Base-by-base conservation (phyloP, 140 eudicot genomes). In the Flaveria floridana region DNA sequence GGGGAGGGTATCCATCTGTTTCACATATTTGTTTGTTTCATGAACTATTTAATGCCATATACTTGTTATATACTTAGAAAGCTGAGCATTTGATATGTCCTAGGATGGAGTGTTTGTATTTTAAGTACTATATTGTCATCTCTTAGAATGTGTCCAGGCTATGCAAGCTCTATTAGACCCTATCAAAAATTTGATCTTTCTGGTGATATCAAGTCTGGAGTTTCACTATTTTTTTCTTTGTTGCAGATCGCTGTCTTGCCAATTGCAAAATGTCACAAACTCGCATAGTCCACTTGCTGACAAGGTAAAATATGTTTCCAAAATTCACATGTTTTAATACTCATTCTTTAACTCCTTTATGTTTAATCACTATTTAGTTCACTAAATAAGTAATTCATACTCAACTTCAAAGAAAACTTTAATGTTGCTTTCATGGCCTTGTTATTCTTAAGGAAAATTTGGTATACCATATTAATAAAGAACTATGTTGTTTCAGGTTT, bases 191-290 rank as follows among this genome's bases (percentile, higher is more conserved):
- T 51, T 70, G 15, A 20, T 48, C 21, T 48, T 66, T 81, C 8
- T 4, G 16, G 30, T 63, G 64, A 53, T 42, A 81, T 50, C 19
- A 41, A 56, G 65, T 56, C 30, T 63, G 50, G 15, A 62, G 15
- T 71, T 20, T 61, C 42, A 20, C 72, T 68, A 11, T 18, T 50
- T 79, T 71, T 53, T 56, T 57, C 18, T 37, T 82, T 53, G 71
- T 19, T 65, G 50, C 80, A 94, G 99, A 87, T 70, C 82, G 65
- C 47, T 80, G 67, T 74, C 79, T 63, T 85, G 87, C 80, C 97
- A 87, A 78, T 76, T 87, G 74, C 90, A 82, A 81, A 84, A 80
- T 76, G 82, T 76, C 65, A 39, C 65, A 23, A 82, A 84, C 55
- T 71, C 80, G 76, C 80, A 74, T 26, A 85, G 76, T 61, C 74